Percentiles rank a stretch among this genome's conserved stretches.
phyloP scores from a whole-genome alignment of 306 rosid species.

The Acacia melanoxylon region DNA sequence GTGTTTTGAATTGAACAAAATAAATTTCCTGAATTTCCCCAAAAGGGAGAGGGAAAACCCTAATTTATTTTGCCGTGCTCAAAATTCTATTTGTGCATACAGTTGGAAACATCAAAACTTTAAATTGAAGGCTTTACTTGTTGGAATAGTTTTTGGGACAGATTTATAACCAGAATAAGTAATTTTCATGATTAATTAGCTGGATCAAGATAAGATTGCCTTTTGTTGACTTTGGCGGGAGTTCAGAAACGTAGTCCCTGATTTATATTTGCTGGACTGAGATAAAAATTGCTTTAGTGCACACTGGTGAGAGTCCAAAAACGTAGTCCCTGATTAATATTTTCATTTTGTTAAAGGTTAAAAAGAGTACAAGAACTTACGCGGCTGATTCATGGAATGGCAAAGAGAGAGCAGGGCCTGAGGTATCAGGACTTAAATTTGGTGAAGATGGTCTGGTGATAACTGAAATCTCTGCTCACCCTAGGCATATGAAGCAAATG shows the following conservation, averaged over 20 bases:
- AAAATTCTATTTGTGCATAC: background rate
- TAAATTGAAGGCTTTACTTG: background rate
- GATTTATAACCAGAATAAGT: background rate
- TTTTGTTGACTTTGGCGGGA: background rate
- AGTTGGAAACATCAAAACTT: background rate
- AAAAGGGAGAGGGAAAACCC: background rate
- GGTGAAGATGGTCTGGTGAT: conserved; percentile 49
- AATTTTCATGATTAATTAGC: conserved; percentile 3
- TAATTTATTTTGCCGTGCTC: background rate
- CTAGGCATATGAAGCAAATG: conserved; percentile 85
- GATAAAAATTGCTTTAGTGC: conserved; percentile 12
- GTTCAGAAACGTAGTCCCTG: background rate
- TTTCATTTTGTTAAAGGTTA: conserved; percentile 51
- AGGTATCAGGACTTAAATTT: conserved; percentile 48
- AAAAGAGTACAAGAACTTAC: conserved; percentile 75
- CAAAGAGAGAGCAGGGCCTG: conserved; percentile 46
- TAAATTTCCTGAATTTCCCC: background rate
- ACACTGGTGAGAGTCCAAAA: background rate
- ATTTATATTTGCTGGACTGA: background rate
- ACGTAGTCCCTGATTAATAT: background rate
- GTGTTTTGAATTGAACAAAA: background rate
- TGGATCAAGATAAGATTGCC: conserved; percentile 12
- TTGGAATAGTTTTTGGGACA: background rate
- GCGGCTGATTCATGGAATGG: conserved; percentile 55
- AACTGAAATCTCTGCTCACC: conserved; percentile 72